Percentiles rank a stretch among this genome's conserved stretches.
These are phyloP conservation scores for Colletotrichum tropicicola DNA, from an alignment of 2,329 filamentous ascomycete species.

Conservation along the genomic window DNA sequence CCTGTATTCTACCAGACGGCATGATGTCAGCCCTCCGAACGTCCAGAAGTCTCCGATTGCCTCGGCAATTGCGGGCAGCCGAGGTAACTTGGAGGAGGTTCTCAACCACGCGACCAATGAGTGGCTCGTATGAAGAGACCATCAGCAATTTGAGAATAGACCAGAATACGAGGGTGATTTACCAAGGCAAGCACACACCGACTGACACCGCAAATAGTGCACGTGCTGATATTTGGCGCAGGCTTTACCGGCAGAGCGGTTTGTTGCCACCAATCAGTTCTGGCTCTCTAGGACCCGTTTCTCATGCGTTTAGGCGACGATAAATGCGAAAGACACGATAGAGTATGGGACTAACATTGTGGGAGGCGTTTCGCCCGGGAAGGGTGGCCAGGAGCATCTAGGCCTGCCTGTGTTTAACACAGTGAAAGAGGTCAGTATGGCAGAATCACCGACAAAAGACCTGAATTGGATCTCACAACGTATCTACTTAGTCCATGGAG, in stretches of 20 bases:
- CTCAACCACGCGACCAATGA: not conserved
- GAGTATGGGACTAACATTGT: conserved; percentile 48
- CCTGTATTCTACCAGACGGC: too few relatives aligned
- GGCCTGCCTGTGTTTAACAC: conserved; percentile 46
- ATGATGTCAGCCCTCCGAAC: not conserved
- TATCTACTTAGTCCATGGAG: conserved; percentile 40
- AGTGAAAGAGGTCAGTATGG: conserved; percentile 39
- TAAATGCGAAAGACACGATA: conserved; percentile 48
- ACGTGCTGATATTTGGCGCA: conserved; percentile 17
- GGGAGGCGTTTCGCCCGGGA: conserved; percentile 48
- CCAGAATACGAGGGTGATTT: conserved; percentile 43
- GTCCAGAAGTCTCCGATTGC: not conserved
- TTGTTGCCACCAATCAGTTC: too few relatives aligned
- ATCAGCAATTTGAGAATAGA: conserved; percentile 40
- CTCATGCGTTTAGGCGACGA: conserved; percentile 40
- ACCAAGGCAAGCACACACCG: conserved; percentile 37
- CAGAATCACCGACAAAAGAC: not conserved
- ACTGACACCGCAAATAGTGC: too few relatives aligned
- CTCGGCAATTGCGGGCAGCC: not conserved
- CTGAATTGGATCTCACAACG: not conserved
- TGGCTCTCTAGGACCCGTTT: too few relatives aligned
- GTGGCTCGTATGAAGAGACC: conserved; percentile 35
- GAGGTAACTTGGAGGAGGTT: not conserved
- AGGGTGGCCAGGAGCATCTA: conserved; percentile 43
- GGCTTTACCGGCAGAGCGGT: conserved; percentile 50